Evolutionary conservation across 345 rosid genomes (phyloP).

Genomic region (Laguncularia racemosa): DNA sequence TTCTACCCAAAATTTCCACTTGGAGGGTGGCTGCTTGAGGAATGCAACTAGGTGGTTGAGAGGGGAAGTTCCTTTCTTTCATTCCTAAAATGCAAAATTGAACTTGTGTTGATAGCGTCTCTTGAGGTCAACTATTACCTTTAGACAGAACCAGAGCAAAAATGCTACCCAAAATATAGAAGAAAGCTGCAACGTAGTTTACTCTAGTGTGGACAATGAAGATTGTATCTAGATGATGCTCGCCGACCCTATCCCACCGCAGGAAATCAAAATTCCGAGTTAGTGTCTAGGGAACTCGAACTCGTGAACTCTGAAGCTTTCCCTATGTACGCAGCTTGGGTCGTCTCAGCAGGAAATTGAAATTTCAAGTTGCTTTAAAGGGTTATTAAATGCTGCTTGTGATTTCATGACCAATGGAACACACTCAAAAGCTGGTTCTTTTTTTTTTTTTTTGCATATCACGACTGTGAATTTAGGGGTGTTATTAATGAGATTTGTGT

Average conservation of each 20-base stretch:
- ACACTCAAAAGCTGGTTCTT: slow-evolving; percentile 24
- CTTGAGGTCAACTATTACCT: slow-evolving; percentile 56
- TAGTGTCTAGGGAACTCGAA: too few relatives aligned
- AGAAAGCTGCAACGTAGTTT: slow-evolving; percentile 19
- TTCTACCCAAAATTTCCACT: too few relatives aligned
- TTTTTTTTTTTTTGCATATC: slow-evolving; percentile 13
- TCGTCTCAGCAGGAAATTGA: too few relatives aligned
- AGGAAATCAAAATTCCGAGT: too few relatives aligned
- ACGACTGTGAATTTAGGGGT: slow-evolving; percentile 23
- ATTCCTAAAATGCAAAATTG: too few relatives aligned
- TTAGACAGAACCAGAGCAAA: slow-evolving; percentile 24
- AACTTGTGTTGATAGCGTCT: too few relatives aligned
- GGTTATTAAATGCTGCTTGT: slow-evolving; percentile 18
- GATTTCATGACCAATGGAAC: slow-evolving; percentile 16
- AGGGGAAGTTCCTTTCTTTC: too few relatives aligned
- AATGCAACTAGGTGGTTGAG: too few relatives aligned
- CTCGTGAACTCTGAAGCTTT: too few relatives aligned
- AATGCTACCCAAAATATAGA: slow-evolving; percentile 22
- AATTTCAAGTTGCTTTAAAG: slow-evolving; percentile 45
- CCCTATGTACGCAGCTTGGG: too few relatives aligned
- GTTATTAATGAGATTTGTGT: slow-evolving; percentile 70
- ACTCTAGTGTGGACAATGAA: slow-evolving; percentile 31
- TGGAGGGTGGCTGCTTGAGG: too few relatives aligned
- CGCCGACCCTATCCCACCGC: slow-evolving; percentile 57
- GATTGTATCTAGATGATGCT: slow-evolving; percentile 50